A percentile compares a stretch with the other conserved stretches of the same genome.
phyloP scores from a whole-genome alignment of 2,329 filamentous ascomycete genomes.

The Alternaria hordeiaustralica region DNA sequence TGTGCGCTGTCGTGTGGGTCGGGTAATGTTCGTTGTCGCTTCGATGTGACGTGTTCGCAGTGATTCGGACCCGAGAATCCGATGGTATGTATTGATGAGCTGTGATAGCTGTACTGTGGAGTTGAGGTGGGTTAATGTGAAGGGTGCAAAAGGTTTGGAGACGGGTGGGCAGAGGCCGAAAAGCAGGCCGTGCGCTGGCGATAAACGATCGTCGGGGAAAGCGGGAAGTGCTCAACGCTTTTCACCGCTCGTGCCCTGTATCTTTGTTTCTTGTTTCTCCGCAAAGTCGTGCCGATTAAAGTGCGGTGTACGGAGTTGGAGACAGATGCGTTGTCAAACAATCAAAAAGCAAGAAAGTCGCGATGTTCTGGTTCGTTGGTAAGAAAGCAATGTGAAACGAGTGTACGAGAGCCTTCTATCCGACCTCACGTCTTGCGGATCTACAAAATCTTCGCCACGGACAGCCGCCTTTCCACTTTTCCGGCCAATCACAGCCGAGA shows the following conservation, averaged over 20 bases:
- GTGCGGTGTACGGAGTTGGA: slow-evolving; percentile 7
- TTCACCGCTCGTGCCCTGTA: slow-evolving; percentile 16
- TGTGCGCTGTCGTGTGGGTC: slow-evolving; percentile 17
- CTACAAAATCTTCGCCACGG: slow-evolving; percentile 15
- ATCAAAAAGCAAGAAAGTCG: not conserved
- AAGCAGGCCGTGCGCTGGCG: slow-evolving; percentile 22
- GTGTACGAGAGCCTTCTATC: slow-evolving; percentile 3
- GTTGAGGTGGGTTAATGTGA: slow-evolving; percentile 12
- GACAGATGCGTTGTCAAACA: slow-evolving; percentile 3
- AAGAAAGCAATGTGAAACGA: slow-evolving; percentile 1
- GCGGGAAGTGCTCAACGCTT: slow-evolving; percentile 20
- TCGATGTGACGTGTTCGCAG: slow-evolving; percentile 7
- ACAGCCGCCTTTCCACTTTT: not conserved
- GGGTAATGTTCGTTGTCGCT: not conserved
- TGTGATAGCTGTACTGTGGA: slow-evolving; percentile 11
- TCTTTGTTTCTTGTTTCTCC: slow-evolving; percentile 1
- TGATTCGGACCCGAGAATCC: not conserved
- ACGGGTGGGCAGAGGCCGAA: slow-evolving; percentile 25
- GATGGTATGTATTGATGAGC: slow-evolving; percentile 4
- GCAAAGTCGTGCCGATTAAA: not conserved
- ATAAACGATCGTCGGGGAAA: slow-evolving; percentile 22
- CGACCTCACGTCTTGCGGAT: not conserved
- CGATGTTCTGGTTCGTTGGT: not conserved
- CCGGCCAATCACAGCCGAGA: slow-evolving; percentile 15
- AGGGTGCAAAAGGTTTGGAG: slow-evolving; percentile 18